A percentile compares a stretch with the other conserved stretches of the same genome.
Conservation (phyloP, 164 flowering plant genomes). For the Kalanchoe fedtschenkoi region DNA sequence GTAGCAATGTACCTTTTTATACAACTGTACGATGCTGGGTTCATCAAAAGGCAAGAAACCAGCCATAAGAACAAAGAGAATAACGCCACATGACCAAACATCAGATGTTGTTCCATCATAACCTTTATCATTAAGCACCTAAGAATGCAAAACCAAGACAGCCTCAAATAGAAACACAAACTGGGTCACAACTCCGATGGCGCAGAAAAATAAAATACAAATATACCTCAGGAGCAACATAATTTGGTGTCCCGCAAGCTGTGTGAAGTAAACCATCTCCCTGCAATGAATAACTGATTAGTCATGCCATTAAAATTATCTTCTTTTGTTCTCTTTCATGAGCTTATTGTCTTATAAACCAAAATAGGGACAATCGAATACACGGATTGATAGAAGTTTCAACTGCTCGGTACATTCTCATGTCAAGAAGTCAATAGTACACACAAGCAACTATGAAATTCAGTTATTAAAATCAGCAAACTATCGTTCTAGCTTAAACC, state of each 20-base stretch:
- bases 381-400: too few relatives aligned
- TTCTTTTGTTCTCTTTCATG: too few relatives aligned
- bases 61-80: slow-evolving; percentile 91
- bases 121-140: slow-evolving; percentile 80
- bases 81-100: slow-evolving; percentile 96
- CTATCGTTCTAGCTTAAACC: too few relatives aligned
- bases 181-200: neutral
- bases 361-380: too few relatives aligned
- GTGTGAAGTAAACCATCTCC: slow-evolving; percentile 90
- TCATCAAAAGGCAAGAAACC: slow-evolving; percentile 96
- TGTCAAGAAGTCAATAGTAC: too few relatives aligned
- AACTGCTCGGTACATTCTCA: too few relatives aligned
- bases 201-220: neutral
- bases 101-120: slow-evolving; percentile 87
- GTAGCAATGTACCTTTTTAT: slow-evolving; percentile 41
- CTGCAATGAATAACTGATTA: slow-evolving; percentile 21
- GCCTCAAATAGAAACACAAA: neutral
- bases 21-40: slow-evolving; percentile 49
- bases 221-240: slow-evolving; percentile 96
- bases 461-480: too few relatives aligned
- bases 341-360: too few relatives aligned
- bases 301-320: neutral
- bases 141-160: slow-evolving; percentile 9
- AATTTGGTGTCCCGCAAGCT: slow-evolving; percentile 94
- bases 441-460: too few relatives aligned